A percentile compares a stretch with the other conserved stretches of the same genome.
These are phyloP conservation scores for Fagopyrum esculentum DNA, from an alignment of 148 eudicot genomes.

Conservation along the genomic window DNA sequence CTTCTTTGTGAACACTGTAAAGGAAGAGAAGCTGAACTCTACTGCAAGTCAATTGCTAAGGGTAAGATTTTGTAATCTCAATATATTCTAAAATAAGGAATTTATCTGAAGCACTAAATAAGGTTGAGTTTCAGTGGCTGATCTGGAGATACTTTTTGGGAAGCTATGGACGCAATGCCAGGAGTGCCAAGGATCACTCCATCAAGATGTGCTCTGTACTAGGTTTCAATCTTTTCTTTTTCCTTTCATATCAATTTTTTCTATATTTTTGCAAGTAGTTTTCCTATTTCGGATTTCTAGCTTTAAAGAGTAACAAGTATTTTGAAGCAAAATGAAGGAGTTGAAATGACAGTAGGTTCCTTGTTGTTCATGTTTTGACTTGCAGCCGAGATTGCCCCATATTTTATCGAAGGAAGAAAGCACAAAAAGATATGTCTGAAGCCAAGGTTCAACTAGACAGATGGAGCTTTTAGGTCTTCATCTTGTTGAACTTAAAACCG, in stretches of 20 bases:
- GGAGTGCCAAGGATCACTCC: constrained; percentile 99
- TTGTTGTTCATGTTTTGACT: neutral
- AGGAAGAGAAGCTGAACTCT: constrained; percentile 97
- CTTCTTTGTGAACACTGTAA: constrained; percentile 91
- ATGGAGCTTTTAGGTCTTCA: constrained; percentile 57
- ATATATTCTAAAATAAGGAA: neutral
- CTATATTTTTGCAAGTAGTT: neutral
- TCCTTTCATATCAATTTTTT: neutral
- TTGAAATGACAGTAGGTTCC: no score
- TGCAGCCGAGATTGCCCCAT: constrained; percentile 96
- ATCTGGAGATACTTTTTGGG: constrained; percentile 85
- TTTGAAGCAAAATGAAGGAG: no score
- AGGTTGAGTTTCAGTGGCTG: constrained; percentile 54
- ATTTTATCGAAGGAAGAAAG: constrained; percentile 97
- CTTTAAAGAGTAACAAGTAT: no score
- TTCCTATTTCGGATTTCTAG: no score
- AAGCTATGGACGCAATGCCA: constrained; percentile 99
- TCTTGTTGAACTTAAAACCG: no score
- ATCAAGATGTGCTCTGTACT: constrained; percentile 97
- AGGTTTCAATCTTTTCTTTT: constrained; percentile 38
- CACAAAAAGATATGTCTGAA: constrained; percentile 98
- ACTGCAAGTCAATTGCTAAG: constrained; percentile 77
- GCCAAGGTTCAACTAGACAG: constrained; percentile 85
- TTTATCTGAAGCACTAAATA: constrained; percentile 1
- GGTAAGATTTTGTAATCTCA: constrained; percentile 33